Evolutionary conservation across 495 filamentous ascomycete genomes (phyloP), one percentile per base, ranked within the genome.

Genomic region (Penicillium dipodomyicola): DNA sequence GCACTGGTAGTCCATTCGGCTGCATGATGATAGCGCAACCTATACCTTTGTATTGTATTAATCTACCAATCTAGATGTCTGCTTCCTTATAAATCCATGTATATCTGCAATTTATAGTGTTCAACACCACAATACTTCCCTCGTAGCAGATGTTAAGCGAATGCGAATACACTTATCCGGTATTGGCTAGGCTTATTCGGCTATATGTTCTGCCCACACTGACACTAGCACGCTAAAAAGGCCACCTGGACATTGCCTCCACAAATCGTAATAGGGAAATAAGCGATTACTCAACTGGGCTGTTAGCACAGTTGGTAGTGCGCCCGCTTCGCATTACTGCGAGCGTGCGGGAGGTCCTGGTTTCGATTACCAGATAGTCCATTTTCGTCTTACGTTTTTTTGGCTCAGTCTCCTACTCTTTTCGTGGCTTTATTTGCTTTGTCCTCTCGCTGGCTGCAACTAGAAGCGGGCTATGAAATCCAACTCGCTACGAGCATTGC

Each of bases 301-400:
- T 63, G 56, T 60, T 65, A 52, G 63, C 54, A 48, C 50, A 65
- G 63, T 40, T 52, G 63, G 63, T 65, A 65, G 45, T 44, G 51
- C 57, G 63, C 54, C 35, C 60, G 54, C 49, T 65, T 65, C 60
- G 63, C 63, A 63, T 63, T 2, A 32, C 9, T 42, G 33, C 45
- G 43, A 56, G 33, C 42, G 53, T 39, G 46, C 51, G 64, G 30
- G 51, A 66, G 61, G 57, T 63, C 64, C 50, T 41, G 64, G 64
- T 61, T 63, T 66, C 61, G 52, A 66, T 66, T 66, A 61, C 60
- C 64, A 32, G 49, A 55, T 45, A 58, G 53, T 65, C 63, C 63
- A 65, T 41, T 47, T 20, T 58, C 23, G 44, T 43, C 23, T 10
- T 35, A 9, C 32, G 27, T 39, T 35, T 54, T 54, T 37, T 46